Evolutionary conservation across 2,329 filamentous ascomycete genomes (phyloP), one percentile per base, ranked within the genome.

Genomic region (Waltergamsia citrina): DNA sequence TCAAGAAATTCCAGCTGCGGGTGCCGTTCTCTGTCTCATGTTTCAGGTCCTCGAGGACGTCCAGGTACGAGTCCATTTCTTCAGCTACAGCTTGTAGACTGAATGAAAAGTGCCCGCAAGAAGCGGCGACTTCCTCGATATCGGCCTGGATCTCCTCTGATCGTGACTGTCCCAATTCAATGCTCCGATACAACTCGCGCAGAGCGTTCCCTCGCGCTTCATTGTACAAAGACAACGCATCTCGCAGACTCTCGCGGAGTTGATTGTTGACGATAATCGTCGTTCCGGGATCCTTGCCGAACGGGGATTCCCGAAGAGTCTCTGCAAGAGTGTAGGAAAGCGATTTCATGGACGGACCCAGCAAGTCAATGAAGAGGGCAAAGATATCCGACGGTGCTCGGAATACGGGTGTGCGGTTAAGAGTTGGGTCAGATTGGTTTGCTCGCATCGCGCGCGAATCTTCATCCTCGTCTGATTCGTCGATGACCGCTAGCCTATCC

Each of bases 61-160:
- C 77, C 29, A 98, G 59, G 46, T 94, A 92, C 10, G 73, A 74
- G 43, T 85, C 77, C 62, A 94, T 83, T 50, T 95, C 87, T 51
- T 94, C 85, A 0, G 86, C 88, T 50, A 96, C 90, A 44, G 92
- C 84, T 41, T 92, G 75, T 18, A 98, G 65, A 28, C 84, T 93
- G 53, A 92, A 95, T 51, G 85, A 90, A 52, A 96, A 98, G 57
- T 96, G 88, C 0, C 92, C 90, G 50, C 92, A 98, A 37, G 88
- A 93, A n/a, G 92, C 90, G 26, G 90, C 88, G 9, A 96, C 88
- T 56, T 98, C 92, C 54, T 98, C 92, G 37, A 94, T 87, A 54
- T 96, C 92, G 3, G 90, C 92, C 50, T 93, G 81, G 7, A 90
- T 71, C 41, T 82, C 81, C 34, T 85, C 70, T 0, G 81, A 79